Base-by-base conservation (phyloP, 305 asterid genomes). In the Fraxinus ornus region DNA sequence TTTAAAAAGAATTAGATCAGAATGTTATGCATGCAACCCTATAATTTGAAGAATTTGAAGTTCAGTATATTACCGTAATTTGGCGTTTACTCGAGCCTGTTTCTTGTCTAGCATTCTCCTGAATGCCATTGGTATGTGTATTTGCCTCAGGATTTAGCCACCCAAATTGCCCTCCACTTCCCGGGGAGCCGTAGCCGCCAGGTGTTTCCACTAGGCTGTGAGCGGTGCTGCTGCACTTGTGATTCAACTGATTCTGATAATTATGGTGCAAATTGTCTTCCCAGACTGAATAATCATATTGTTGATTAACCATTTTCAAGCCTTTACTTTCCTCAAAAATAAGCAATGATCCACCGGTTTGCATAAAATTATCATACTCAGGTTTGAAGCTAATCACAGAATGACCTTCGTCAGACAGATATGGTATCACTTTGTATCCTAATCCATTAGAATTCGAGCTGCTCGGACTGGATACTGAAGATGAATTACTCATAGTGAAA, bases 381-480 rank as follows among this genome's bases (percentile, higher is more conserved):
- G 88, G 86, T 75, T 86, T 88, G 88, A 91, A 93, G 77, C 73
- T 89, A 19, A 92, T 90, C 19, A 90, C 89, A 6, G 97, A 89
- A 82, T 90, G 91, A 15, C 84, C 91, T 85, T 90, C 95, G 39
- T 90, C 94, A 0, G 90, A 71, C 30, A 83, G 74, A 37, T 76
- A 64, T 9, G 89, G 78, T 0, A 79, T 5, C n/a, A 84, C 47
- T 32, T 80, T 89, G 10, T 84, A 86, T 6, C 86, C 92, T 75
- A 91, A 33, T 3, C 90, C 92, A 39, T 86, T 92, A 33, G 98
- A 95, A 77, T 90, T 92, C 3, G 94, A 86, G 89, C 97, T 95
- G 88, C 93, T 89, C 3, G 97, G 98, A 66, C 98, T 95, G 1
- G 98, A 93, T 1, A 89, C 93, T 0, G 97, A 85, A 5, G 98